These are phyloP conservation scores for Cajanus cajan DNA, from an alignment of 306 rosid species.

Conservation along the genomic window DNA sequence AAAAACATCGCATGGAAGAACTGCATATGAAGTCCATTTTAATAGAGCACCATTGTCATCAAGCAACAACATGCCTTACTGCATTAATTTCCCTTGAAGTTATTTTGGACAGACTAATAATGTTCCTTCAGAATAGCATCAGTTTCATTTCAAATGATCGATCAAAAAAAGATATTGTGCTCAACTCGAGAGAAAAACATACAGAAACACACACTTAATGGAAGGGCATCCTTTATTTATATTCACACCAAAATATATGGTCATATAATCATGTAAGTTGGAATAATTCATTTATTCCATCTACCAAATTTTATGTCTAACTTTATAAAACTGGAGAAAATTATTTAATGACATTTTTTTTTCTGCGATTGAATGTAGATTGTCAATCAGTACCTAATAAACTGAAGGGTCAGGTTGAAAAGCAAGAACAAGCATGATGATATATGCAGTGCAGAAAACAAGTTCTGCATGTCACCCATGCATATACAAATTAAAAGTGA, in stretches of 20 bases:
- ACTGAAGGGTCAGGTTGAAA: background rate
- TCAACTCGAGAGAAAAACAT: background rate
- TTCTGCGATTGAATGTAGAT: too few species aligned
- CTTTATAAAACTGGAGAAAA: background rate
- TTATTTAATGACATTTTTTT: background rate
- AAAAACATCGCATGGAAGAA: background rate
- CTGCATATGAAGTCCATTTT: background rate
- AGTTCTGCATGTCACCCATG: background rate
- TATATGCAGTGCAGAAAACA: background rate
- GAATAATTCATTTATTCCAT: background rate
- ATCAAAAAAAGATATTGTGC: background rate
- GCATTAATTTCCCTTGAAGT: background rate
- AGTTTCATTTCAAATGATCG: background rate
- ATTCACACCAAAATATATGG: background rate
- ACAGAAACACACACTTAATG: background rate
- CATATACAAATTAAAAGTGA: background rate
- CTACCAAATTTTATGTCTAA: background rate
- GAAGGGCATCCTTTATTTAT: background rate
- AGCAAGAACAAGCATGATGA: background rate
- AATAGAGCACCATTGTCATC: background rate
- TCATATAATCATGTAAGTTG: background rate
- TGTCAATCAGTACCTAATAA: background rate
- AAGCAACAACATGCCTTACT: background rate
- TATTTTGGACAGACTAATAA: background rate
- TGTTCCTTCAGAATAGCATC: background rate